Evolutionary conservation across 805 yeast genomes (phyloP).

Genomic region (Metschnikowia lochheadii): DNA sequence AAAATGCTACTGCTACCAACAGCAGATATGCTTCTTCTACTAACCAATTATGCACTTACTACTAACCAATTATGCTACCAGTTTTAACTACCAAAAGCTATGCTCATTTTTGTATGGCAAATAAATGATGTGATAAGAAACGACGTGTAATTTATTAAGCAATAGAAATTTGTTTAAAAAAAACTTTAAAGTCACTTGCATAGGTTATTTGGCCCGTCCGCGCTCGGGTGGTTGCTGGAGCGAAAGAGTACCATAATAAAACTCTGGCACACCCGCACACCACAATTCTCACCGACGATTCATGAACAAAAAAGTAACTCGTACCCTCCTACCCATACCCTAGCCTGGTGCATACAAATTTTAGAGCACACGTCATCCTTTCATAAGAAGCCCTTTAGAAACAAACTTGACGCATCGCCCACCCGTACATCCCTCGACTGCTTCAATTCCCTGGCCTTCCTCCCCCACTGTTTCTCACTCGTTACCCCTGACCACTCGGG

Average conservation of each 20-base stretch:
- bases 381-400: background rate
- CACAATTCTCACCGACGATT: constrained; percentile 8
- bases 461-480: background rate
- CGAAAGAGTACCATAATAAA: constrained; percentile 2
- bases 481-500: constrained; percentile 4
- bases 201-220: background rate
- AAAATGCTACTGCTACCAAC: too few relatives aligned
- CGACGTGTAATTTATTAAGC: too few relatives aligned
- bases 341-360: constrained; percentile 1
- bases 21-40: too few relatives aligned
- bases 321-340: background rate
- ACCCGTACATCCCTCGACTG: background rate
- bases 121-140: too few relatives aligned
- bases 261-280: constrained; percentile 7
- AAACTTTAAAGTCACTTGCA: background rate
- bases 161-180: background rate
- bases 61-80: too few relatives aligned
- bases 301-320: constrained; percentile 5
- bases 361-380: constrained; percentile 1
- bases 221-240: background rate
- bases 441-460: background rate
- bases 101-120: too few relatives aligned
- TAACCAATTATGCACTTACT: too few relatives aligned
- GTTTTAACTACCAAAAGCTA: too few relatives aligned
- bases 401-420: background rate